These are phyloP conservation scores for Sporothrix dimorphospora DNA, from an alignment of 2,329 filamentous ascomycete genomes.

Conservation along the genomic window DNA sequence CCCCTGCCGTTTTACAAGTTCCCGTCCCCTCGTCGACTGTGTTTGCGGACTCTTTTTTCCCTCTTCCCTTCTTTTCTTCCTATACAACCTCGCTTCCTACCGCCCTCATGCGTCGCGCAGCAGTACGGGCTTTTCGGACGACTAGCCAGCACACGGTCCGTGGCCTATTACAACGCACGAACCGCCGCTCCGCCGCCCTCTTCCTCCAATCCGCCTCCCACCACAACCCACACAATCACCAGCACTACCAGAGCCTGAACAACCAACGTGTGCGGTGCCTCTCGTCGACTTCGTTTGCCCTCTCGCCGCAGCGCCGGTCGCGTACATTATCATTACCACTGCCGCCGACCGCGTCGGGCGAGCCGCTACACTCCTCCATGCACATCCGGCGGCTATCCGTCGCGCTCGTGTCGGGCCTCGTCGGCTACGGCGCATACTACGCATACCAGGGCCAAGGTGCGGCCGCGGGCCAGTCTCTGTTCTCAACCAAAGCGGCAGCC, in stretches of 20 bases:
- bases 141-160: constrained; percentile 67
- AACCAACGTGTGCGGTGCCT: constrained; percentile 46
- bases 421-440: constrained; percentile 79
- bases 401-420: constrained; percentile 69
- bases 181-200: constrained; percentile 44
- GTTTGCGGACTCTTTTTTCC: background rate
- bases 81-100: background rate
- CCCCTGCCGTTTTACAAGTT: background rate
- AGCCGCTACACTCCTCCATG: constrained; percentile 71
- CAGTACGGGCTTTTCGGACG: constrained; percentile 68
- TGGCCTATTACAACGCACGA: constrained; percentile 56
- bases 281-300: constrained; percentile 37
- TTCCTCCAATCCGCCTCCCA: constrained; percentile 33
- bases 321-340: constrained; percentile 26
- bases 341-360: constrained; percentile 41
- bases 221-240: constrained; percentile 22
- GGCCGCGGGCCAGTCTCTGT: background rate
- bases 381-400: constrained; percentile 69
- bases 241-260: constrained; percentile 16
- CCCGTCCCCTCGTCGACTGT: background rate
- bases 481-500: constrained; percentile 26
- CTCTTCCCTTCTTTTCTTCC: background rate
- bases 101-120: constrained; percentile 71
- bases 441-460: constrained; percentile 57
- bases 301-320: constrained; percentile 23